phyloP scores from a whole-genome alignment of 306 rosid genomes.

The Geum urbanum region DNA sequence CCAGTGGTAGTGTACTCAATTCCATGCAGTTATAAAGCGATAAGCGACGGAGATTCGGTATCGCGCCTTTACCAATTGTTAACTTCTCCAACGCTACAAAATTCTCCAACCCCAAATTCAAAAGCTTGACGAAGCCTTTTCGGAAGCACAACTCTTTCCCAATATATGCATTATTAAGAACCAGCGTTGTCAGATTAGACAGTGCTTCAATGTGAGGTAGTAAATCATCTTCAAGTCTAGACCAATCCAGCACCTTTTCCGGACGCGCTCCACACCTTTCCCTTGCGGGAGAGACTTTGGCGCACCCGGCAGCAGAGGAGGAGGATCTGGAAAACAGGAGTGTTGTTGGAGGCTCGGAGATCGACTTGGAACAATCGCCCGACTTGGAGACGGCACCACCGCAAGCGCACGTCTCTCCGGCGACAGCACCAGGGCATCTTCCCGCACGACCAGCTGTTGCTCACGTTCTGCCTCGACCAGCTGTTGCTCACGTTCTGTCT shows the following conservation, averaged over 20 bases:
- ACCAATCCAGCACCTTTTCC: constrained; percentile 2
- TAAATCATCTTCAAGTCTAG: background rate
- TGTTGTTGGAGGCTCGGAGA: too few species aligned
- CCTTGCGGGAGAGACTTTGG: too few species aligned
- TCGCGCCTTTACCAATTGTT: constrained; percentile 1
- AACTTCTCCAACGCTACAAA: background rate
- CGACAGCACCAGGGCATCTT: too few species aligned
- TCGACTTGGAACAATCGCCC: too few species aligned
- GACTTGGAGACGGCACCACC: too few species aligned
- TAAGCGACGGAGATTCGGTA: background rate
- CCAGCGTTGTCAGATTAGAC: background rate
- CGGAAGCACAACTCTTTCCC: background rate
- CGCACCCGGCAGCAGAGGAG: too few species aligned
- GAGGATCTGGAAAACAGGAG: too few species aligned
- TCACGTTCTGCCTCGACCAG: too few species aligned
- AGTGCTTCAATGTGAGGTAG: constrained; percentile 5
- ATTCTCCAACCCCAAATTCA: fast-evolving
- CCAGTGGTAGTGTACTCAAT: constrained; percentile 4
- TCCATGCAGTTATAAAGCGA: fast-evolving
- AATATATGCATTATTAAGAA: background rate
- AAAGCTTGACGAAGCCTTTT: background rate
- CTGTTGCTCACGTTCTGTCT: too few species aligned
- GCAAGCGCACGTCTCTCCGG: too few species aligned
- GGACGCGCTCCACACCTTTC: too few species aligned
- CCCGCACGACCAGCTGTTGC: too few species aligned